Evolutionary conservation across 768 basidiomycete genomes (phyloP), one percentile per base, ranked within the genome.

Genomic region (Nidularia sp.): DNA sequence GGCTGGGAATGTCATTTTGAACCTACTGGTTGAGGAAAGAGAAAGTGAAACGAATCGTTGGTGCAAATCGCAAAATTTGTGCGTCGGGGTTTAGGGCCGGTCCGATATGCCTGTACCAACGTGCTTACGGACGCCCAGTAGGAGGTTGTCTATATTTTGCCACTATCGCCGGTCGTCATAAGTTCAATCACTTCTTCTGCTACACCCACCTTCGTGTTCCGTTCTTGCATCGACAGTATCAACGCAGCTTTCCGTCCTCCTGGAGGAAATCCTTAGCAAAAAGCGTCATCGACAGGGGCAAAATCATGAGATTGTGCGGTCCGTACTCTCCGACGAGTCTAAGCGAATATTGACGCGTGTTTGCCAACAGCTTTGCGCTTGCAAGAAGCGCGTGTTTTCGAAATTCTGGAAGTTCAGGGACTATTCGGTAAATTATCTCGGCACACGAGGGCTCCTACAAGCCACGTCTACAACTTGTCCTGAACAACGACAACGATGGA

Each of bases 41-140:
- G 39, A 41, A 10, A 41, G 39, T 12, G 39, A 41, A 15, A 41
- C 39, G 39, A 12, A 41, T 41, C 39, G 39, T 41, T 10, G 12
- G 39, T 29, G 25, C 25, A 29, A 29, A 29, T 29, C 25, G 25
- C 25, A 29, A 29, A 29, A 48, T 53, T 53, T 56, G 52, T 54
- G 51, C 53, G 49, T 44, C n/a, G 33, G 12, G 12, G 34, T 55
- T 57, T 51, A 58, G 60, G 57, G 57, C 57, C 49, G 60, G 57
- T 51, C 15, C 39, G 39, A 41, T 41, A 15, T 41, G 39, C 39
- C 39, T 41, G 12, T 10, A 12, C 39, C 39, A 41, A 41, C 10
- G 15, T 15, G 39, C 25, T 29, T 29, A 29, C 25, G 25, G 25
- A 29, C 25, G 25, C 25, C 25, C 25, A 29, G 25, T 29, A 29